Evolutionary conservation across 371 early-diverging fungal genomes (phyloP), one percentile per base, ranked within the genome.

Genomic region (Nosema granulosis): DNA sequence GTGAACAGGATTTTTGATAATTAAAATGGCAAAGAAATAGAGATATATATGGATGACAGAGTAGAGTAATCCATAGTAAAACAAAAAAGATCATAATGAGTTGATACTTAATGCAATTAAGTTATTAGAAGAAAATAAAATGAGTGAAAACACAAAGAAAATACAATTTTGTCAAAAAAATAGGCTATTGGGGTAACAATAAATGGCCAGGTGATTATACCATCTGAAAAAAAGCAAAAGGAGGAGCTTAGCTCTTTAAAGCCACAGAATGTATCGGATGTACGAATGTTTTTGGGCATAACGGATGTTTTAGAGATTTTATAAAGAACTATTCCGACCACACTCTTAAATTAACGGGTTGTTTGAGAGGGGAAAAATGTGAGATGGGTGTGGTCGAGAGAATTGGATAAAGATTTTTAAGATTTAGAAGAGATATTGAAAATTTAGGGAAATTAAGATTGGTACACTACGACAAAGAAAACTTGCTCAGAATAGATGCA

Each of bases 401-500:
- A 56, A 2, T 43, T 20, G 51, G 31, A 63, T 3, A 38, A 6
- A 63, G 68, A 22, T 20, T 50, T 49, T 34, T 24, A 50, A 32
- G 20, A 12, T 20, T 35, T 49, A n/a, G 61, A 65, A 28, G 29
- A 61, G 26, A 37, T 52, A 38, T 22, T n/a, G 43, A 66, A 24
- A 67, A 49, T 56, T 11, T 43, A 13, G 34, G 2, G 32, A 59
- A 72, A 16, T 22, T 50, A 22, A 51, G 16, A 24, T 16, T 79
- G 18, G 61, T 75, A 57, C 37, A 81, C 35, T 51, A 49, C 16
- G 49, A 62, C 1, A 75, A 75, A 62, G 32, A 52, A 28, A 68
- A 61, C 50, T 61, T 71, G 31, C 43, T 81, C 20, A 63, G n/a
- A 38, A 78, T 79, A 4, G 81, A 79, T 71, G 81, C 79, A 18